These are phyloP conservation scores for Cyclanthera cordifolia DNA, from an alignment of 306 rosid genomes.

Conservation along the genomic window DNA sequence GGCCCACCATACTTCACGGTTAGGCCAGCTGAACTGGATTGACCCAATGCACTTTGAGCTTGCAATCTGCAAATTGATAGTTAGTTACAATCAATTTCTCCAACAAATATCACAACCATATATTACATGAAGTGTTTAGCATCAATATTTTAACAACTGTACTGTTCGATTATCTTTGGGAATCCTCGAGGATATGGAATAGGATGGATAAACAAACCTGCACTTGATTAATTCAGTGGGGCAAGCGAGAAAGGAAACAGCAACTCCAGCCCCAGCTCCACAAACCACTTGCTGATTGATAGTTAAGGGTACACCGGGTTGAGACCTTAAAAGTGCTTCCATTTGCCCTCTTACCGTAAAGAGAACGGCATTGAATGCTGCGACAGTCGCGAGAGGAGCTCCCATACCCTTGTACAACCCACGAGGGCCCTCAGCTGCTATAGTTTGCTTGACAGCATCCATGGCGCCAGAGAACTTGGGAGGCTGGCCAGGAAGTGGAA, in stretches of 20 bases:
- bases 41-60: conserved; percentile 79
- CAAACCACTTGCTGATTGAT: conserved; percentile 57
- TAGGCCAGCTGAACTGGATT: conserved; percentile 34
- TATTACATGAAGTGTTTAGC: background rate
- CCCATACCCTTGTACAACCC: conserved; percentile 99
- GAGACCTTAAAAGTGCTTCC: conserved; percentile 61
- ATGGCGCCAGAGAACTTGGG: conserved; percentile 75
- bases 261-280: conserved; percentile 93
- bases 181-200: background rate
- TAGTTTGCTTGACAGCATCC: conserved; percentile 84
- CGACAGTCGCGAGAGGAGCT: conserved; percentile 94
- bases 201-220: conserved; percentile 37
- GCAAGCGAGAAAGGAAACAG: conserved; percentile 88
- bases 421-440: conserved; percentile 80
- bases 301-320: conserved; percentile 62
- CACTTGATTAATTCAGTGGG: conserved; percentile 93
- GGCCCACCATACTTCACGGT: conserved; percentile 86
- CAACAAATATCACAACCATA: background rate
- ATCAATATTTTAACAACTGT: background rate
- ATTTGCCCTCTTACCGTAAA: conserved; percentile 83
- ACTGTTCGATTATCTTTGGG: background rate
- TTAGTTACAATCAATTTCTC: background rate
- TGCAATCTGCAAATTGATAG: conserved; percentile 48
- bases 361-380: conserved; percentile 88
- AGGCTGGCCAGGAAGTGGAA: conserved; percentile 70